Percentiles rank a stretch among this genome's conserved stretches.
These are phyloP conservation scores for Pinus albicaulis DNA, from an alignment of 75 land plant genomes.

Conservation along the genomic window DNA sequence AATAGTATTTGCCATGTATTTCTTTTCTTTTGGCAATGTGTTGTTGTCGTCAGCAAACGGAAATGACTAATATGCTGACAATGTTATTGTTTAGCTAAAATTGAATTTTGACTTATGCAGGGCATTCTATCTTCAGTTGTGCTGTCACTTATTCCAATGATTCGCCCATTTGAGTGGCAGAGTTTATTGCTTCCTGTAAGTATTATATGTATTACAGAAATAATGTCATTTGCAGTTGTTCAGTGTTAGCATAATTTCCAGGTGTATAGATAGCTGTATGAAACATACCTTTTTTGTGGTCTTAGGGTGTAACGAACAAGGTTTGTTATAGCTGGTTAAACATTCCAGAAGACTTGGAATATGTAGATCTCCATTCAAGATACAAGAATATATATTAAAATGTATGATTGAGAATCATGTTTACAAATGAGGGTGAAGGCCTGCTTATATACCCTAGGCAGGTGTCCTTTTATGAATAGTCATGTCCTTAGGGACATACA, in stretches of 20 bases:
- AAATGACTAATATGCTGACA: background rate
- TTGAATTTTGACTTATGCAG: slow-evolving; percentile 34
- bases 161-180: slow-evolving; percentile 96
- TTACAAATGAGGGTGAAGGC: too few species aligned
- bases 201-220: background rate
- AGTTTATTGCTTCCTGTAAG: slow-evolving; percentile 92
- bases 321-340: too few species aligned
- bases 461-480: too few species aligned
- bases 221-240: background rate
- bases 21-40: background rate
- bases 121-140: slow-evolving; percentile 86
- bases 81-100: background rate
- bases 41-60: background rate
- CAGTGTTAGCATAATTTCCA: background rate
- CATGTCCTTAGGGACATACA: too few species aligned
- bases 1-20: background rate
- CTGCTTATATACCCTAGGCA: too few species aligned
- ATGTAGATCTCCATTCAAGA: too few species aligned
- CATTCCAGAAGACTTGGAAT: too few species aligned
- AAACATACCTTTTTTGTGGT: background rate
- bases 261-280: background rate
- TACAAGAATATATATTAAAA: too few species aligned
- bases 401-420: too few species aligned
- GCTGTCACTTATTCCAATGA: slow-evolving; percentile 81
- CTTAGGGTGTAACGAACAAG: too few species aligned